Evolutionary conservation across 2,329 filamentous ascomycete species (phyloP), one percentile per base, ranked within the genome.

Genomic region (Coniosporium tulheliwenetii): DNA sequence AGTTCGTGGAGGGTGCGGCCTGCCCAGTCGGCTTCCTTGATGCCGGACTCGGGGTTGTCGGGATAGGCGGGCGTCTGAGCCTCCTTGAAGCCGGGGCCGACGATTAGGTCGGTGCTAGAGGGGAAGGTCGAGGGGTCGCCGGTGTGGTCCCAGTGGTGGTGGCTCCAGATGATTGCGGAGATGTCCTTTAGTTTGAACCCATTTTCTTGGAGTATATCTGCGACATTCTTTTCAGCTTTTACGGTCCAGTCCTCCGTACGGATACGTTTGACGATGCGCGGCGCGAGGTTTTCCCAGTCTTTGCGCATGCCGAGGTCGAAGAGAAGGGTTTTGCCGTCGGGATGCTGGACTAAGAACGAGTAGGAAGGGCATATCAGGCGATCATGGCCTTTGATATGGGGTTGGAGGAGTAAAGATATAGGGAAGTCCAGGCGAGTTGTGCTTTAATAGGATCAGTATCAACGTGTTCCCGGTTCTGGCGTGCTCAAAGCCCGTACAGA

Each of bases 331-430:
- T 60, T 57, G 5, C 55, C 56, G 2, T 58, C 58, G 0, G 58
- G 53, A 37, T 72, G 67, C 41, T 67, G 58, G 40, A 73, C 63
- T 1, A 70, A 53, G 48, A 72, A 73, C 2, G 61, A 61, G 49
- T 61, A 63, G 1, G 62, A 56, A 2, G 66, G 66, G 26, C 56
- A 57, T 5, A 50, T 48, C 12, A 66, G 51, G 10, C 55, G 43
- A 1, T 53, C 51, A 19, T 58, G 53, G 14, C 60, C 63, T 40
- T 51, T 51, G 39, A 66, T 64, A 37, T 56, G 52, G 3, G 61
- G 57, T 37, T 62, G 56, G 19, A 65, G 51, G 45, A 63, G 57
- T 3, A 50, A 30, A 2, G 39, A 39, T 37, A 56, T 55, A 10
- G 50, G 48, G 10, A 59, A 41, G 19, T 49, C 47, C 36, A 60